Base-by-base conservation (phyloP, 1,139 yeast species). In the Hyphopichia burtonii region DNA sequence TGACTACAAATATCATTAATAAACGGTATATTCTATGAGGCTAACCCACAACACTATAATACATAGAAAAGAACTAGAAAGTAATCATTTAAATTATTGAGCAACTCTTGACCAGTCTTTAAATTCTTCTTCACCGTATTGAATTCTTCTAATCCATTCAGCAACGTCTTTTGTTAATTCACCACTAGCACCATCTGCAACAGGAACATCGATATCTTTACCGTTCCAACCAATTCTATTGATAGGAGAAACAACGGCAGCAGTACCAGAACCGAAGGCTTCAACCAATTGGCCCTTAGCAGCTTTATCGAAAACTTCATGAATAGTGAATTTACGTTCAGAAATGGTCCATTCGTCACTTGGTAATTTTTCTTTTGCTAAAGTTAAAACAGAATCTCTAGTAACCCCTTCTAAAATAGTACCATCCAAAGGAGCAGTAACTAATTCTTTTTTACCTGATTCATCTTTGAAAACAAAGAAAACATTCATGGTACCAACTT, bases 191-290 rank as follows among this genome's bases (percentile, higher is more conserved):
- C 96, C 97, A 43, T 78, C 82, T 49, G 81, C 78, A 49, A 87
- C 66, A 44, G 97, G 97, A 38, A 91, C 91, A 8, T 66, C 52
- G 53, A 91, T 89, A 44, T 76, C 76, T 55, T 82, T 67, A 41
- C 85, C 93, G 47, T 77, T 74, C 80, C 82, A 93, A 46, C 91
- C 93, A 59, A 93, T 87, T 54, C 79, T 86, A 65, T 85, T 81
- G 59, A 93, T 89, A 52, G 98, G 98, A 32, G 96, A 83, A 37
- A 93, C 98, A 60, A 91, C 82, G 34, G 98, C 98, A 43, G 99
- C 98, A 42, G 99, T 93, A 57, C 99, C 98, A 16, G 96, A 76
- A 54, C 99, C 99, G 59, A 93, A 93, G 12, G 96, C 96, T 72
- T 93, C 98, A 9, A 90, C 79, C 57, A 93, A 78, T 61, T 86